Base-by-base conservation (phyloP, 225 moss, liverwort and hornwort genomes). In the Bryum argenteum region DNA sequence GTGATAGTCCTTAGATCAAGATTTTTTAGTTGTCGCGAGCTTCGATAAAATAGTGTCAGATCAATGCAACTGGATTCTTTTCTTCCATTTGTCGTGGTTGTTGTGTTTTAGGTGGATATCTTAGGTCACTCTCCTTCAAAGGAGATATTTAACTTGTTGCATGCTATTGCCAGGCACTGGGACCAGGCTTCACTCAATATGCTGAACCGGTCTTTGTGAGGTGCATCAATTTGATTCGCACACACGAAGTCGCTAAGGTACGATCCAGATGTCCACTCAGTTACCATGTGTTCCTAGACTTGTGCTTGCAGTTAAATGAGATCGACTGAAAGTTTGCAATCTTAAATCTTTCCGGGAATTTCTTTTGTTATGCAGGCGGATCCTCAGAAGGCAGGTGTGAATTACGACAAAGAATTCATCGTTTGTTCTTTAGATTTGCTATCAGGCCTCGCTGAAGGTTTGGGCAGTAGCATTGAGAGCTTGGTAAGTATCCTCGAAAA, bases 331-430 rank as follows among this genome's bases (percentile, higher is more conserved):
- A 16, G 23, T 52, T 11, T 21, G 62, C 63, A 69, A 53, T 21
- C 15, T 64, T 40, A 22, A 23, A 71, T 65, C 18, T 13, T 19
- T 70, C 24, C 51, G 41, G 65, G 70, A 65, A 50, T 24, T 39
- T 40, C 22, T 65, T 54, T 39, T 55, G 20, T 28, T 54, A 58
- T 79, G 77, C 91, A 95, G 95, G 93, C 91, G 77, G 95, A 95
- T 88, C 95, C 95, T 79, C 89, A 81, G 83, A 93, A 89, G 77
- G 93, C 91, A 71, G 91, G 96, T 63, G 96, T 96, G 61, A 87
- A 91, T 58, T 96, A 96, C 71, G 96, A 96, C 78, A 96, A 96
- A 84, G 96, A 96, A 80, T 96, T 93, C 69, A 93, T 96, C 61
- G 96, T 96, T 65, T 96, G 96, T 78, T 96, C 96, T 38, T 84